Evolutionary conservation across 208 protist genomes (phyloP).

Genomic region (Lotmaria passim): DNA sequence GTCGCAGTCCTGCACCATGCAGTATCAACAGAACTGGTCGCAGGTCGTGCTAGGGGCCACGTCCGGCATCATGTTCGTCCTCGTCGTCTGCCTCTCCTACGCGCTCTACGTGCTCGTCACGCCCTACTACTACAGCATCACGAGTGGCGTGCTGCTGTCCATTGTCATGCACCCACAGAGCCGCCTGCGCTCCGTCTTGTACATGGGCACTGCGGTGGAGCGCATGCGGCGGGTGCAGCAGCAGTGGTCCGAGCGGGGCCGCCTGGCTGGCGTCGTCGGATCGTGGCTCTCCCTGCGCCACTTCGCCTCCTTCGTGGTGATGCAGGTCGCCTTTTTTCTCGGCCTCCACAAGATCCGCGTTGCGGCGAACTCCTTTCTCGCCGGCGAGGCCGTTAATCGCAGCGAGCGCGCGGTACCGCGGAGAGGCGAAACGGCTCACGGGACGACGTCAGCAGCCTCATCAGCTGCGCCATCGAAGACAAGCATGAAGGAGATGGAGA

Average conservation of each 20-base stretch:
- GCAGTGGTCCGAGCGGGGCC: constrained; percentile 39
- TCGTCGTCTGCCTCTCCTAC: constrained; percentile 49
- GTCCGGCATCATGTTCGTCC: constrained; percentile 55
- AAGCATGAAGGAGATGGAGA: background rate
- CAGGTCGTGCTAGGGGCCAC: constrained; percentile 56
- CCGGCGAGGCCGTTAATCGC: background rate
- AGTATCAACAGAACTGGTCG: constrained; percentile 48
- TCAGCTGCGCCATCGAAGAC: too few relatives aligned
- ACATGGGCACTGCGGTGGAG: constrained; percentile 40
- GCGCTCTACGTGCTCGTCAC: constrained; percentile 50
- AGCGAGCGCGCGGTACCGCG: background rate
- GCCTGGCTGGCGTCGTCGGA: constrained; percentile 42
- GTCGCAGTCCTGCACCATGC: background rate
- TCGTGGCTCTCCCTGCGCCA: constrained; percentile 43
- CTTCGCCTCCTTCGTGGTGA: constrained; percentile 57
- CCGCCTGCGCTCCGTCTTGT: constrained; percentile 37
- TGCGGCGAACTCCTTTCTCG: constrained; percentile 1
- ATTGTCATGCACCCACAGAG: constrained; percentile 64
- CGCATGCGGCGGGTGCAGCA: constrained; percentile 46
- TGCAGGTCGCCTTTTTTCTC: constrained; percentile 56
- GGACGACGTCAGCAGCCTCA: background rate
- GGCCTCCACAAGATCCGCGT: constrained; percentile 65
- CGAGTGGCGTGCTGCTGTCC: constrained; percentile 60
- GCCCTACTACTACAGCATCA: constrained; percentile 64
- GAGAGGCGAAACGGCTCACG: background rate